Base-by-base conservation (phyloP, 768 basidiomycete genomes). In the Dentipellis sp. region DNA sequence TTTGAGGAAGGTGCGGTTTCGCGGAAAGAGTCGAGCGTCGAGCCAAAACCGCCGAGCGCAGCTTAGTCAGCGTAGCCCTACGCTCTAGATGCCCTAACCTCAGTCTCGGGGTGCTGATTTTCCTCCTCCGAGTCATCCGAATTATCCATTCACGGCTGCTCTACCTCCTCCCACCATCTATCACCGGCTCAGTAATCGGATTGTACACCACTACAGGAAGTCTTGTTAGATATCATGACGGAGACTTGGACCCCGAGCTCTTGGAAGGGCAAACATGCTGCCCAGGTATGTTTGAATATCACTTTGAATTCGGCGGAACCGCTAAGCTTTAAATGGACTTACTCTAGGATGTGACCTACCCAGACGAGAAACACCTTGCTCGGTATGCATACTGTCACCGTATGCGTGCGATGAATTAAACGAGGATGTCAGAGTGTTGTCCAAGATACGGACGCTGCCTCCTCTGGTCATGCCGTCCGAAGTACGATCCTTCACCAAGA, bases 401-500 rank as follows among this genome's bases (percentile, higher is more conserved):
- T 48, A 3, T 29, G 29, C 6, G 29, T 29, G 3, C 6, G 29
- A 38, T 59, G 52, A 11, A 17, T 45, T 45, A 45, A 19, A 45
- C 6, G 6, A 17, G 42, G 14, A 3, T 16, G 38, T 52, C 52
- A 92, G 89, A 57, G 88, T 94, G 4, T 74, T 95, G n/a, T 69
- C 72, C 11, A 93, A 93, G 72, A 80, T 98, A 46, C 71, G 74
- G 36, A 75, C 75, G 7, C 73, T 99, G 3, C 97, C 97, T 6
- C 95, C 94, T 19, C 74, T 99, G 3, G 97, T 98, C 3, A 90
- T 93, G 0, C 87, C 93, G 0, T 84, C 88, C 48, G 97, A 99
- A 82, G 94, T 94, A 50, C 53, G 78, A 63, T 11, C 1, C 2
- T 11, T 46, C 19, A 36, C n/a, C 1, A 8, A 16, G n/a, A 29